Conservation (phyloP, 768 basidiomycete species). For the Galerina sulciceps region DNA sequence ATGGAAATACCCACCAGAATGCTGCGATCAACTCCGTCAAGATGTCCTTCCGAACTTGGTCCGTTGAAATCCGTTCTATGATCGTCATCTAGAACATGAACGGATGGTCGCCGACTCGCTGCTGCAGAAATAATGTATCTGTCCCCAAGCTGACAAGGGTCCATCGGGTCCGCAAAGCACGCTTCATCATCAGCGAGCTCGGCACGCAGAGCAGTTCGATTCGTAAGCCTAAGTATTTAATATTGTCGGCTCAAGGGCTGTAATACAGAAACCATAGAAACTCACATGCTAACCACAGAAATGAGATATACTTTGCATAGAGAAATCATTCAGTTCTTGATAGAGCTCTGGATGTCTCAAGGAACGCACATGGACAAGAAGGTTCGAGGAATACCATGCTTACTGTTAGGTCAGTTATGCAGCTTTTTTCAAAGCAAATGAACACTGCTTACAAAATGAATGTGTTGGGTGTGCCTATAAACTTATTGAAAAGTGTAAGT, state of each 20-base stretch:
- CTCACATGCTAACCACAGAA: constrained; percentile 1
- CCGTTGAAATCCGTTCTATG: no score
- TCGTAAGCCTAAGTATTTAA: constrained; percentile 2
- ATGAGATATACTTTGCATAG: not conserved
- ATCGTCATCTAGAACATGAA: not conserved
- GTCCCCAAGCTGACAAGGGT: not conserved
- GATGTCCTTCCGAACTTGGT: no score
- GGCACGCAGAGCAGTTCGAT: constrained; percentile 7
- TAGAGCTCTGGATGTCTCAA: no score
- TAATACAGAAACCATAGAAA: not conserved
- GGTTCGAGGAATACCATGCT: constrained; percentile 4
- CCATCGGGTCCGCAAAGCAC: not conserved
- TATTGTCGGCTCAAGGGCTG: not conserved
- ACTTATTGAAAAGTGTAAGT: not conserved
- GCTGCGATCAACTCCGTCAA: no score
- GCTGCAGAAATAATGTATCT: constrained; percentile 1
- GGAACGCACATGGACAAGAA: not conserved
- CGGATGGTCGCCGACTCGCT: not conserved
- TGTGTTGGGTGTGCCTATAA: not conserved
- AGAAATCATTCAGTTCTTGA: not conserved
- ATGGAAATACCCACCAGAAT: no score
- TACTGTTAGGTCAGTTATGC: not conserved
- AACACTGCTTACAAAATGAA: not conserved
- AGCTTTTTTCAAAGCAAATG: not conserved
- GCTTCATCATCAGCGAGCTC: constrained; percentile 7